Evolutionary conservation across 768 basidiomycete species (phyloP).

Genomic region (Terana coerulea): DNA sequence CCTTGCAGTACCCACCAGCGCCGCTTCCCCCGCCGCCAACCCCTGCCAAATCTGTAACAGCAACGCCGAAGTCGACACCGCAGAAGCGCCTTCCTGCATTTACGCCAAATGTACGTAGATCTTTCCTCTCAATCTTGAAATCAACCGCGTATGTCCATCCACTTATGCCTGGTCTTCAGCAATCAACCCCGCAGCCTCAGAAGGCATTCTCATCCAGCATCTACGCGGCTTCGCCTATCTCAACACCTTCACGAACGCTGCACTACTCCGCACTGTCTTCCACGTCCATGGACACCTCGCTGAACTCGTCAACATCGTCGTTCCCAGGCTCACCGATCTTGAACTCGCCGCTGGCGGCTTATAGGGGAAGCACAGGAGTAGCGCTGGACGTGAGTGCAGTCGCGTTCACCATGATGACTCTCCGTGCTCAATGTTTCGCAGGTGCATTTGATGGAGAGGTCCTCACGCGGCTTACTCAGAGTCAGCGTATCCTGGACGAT

Average conservation of each 20-base stretch:
- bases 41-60: slow-evolving; percentile 3
- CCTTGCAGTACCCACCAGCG: slow-evolving; percentile 33
- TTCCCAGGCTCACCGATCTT: slow-evolving; percentile 14
- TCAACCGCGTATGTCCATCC: slow-evolving; percentile 7
- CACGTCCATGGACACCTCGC: slow-evolving; percentile 26
- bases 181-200: slow-evolving; percentile 25
- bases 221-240: slow-evolving; percentile 32
- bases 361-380: slow-evolving; percentile 34
- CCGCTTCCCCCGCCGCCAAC: slow-evolving; percentile 25
- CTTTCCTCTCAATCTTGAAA: slow-evolving; percentile 18
- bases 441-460: slow-evolving; percentile 26
- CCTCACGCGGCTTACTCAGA: slow-evolving; percentile 18
- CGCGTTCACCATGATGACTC: background rate
- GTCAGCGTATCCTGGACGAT: slow-evolving; percentile 8
- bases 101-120: slow-evolving; percentile 15
- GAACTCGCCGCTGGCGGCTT: slow-evolving; percentile 31
- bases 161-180: background rate
- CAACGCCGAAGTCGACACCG: slow-evolving; percentile 3
- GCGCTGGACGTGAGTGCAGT: slow-evolving; percentile 32
- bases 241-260: slow-evolving; percentile 31
- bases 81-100: slow-evolving; percentile 2
- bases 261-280: slow-evolving; percentile 31
- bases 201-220: slow-evolving; percentile 23
- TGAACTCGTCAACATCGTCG: slow-evolving; percentile 30
- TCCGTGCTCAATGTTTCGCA: slow-evolving; percentile 3